A percentile compares a stretch with the other conserved stretches of the same genome.
Conservation (phyloP, 768 basidiomycete species). For the Suillus fuscotomentosus region DNA sequence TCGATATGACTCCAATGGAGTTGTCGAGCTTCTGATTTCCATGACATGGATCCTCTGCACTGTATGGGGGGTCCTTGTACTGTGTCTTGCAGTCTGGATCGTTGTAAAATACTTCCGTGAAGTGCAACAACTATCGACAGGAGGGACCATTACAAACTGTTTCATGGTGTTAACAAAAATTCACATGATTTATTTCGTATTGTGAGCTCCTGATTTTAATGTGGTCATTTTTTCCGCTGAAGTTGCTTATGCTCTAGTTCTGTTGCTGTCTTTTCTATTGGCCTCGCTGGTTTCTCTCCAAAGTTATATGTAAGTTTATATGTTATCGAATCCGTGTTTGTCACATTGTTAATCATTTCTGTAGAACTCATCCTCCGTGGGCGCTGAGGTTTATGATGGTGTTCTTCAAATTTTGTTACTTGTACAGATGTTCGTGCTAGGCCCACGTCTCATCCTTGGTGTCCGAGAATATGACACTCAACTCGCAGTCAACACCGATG, state of each 20-base stretch:
- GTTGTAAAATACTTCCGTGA: constrained; percentile 1
- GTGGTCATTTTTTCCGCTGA: neutral
- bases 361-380: neutral
- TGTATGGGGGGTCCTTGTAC: neutral
- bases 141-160: neutral
- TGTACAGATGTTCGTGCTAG: neutral
- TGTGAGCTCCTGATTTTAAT: neutral
- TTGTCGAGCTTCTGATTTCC: neutral
- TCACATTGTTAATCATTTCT: neutral
- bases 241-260: neutral
- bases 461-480: neutral
- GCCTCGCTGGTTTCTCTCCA: neutral
- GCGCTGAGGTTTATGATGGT: neutral
- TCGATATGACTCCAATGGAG: neutral
- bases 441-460: neutral
- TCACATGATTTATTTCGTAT: neutral
- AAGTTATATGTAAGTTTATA: neutral
- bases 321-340: neutral
- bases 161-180: neutral
- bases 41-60: neutral
- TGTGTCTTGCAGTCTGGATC: neutral
- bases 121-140: neutral
- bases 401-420: neutral
- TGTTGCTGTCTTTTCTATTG: neutral
- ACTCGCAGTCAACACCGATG: neutral